Evolutionary conservation across 495 filamentous ascomycete genomes (phyloP), one percentile per base, ranked within the genome.

Genomic region (Hamigera avellanea): DNA sequence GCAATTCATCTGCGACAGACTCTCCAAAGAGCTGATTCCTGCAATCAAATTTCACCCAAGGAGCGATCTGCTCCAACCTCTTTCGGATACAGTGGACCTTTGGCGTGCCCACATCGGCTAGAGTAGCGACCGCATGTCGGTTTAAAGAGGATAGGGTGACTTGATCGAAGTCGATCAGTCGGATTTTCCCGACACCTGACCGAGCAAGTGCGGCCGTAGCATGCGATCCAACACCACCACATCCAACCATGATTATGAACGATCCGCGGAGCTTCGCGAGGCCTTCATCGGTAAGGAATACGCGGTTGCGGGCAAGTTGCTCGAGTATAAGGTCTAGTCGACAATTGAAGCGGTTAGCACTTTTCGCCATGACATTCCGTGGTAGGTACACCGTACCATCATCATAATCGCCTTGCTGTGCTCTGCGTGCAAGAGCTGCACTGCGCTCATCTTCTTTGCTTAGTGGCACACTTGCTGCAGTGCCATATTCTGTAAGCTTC

Each of bases 161-260:
- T 68, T 99, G 91, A 60, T 99, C 91, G 52, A 99, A 99, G 55
- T 99, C 91, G 45, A 99, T 80, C 17, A 99, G 73, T 1, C 93
- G 82, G 35, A 99, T 73, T 36, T 76, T 78, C 19, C 79, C 74
- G 14, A 93, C 86, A 14, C 91, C 93, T 0, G 87, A 95, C 16
- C 91, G 81, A 6, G 88, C 76, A 12, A 99, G 73, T 14, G 93
- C 82, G 2, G 86, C 78, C 8, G 80, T 75, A 28, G 84, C 85
- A 63, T 95, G 93, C 1, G 86, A 94, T 38, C 91, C 91, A 6
- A 99, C 91, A 18, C 91, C 91, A 37, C 91, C 91, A 46, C 86
- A 89, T 8, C 91, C 91, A 26, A 99, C 84, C 4, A 99, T 70
- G 27, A 94, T 73, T 19, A 96, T 69, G 54, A 91, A 93, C 12